Evolutionary conservation across 495 filamentous ascomycete genomes (phyloP).

Genomic region (Talaromyces stipitatus): DNA sequence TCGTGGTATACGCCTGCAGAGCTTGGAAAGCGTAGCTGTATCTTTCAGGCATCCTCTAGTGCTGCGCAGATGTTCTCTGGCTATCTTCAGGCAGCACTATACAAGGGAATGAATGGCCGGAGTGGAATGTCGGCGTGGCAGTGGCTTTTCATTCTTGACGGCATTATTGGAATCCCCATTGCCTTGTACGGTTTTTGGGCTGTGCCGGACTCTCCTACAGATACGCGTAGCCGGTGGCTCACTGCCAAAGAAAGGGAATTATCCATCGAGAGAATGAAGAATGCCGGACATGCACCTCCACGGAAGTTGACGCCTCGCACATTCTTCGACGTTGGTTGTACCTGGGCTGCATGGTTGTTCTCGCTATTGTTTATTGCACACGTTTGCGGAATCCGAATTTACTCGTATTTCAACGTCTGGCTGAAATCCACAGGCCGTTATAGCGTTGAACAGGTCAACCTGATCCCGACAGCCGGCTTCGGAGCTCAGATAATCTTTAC

Average conservation of each 20-base stretch:
- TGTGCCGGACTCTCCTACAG: conserved; percentile 20
- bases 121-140: conserved; percentile 28
- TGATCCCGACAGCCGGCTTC: conserved; percentile 36
- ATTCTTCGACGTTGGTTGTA: too few species aligned
- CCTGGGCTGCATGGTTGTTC: too few species aligned
- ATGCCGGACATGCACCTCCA: conserved; percentile 38
- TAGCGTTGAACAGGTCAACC: conserved; percentile 19
- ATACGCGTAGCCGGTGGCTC: conserved; percentile 22
- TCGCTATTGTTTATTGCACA: too few species aligned
- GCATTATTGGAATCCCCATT: conserved; percentile 37
- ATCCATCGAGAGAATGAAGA: conserved; percentile 28
- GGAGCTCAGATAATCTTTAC: conserved; percentile 30
- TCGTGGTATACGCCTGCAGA: conserved; percentile 36
- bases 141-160: conserved; percentile 44
- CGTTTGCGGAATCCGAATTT: conserved; percentile 1
- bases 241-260: conserved; percentile 12
- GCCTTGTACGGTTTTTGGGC: conserved; percentile 16
- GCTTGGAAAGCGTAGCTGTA: conserved; percentile 25
- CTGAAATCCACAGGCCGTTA: conserved; percentile 17
- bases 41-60: conserved; percentile 22
- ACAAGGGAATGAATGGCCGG: conserved; percentile 30
- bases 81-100: conserved; percentile 39
- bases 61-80: conserved; percentile 40
- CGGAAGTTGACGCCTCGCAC: too few species aligned
- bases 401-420: conserved; percentile 17